phyloP scores from a whole-genome alignment of 345 rosid genomes.

The Adansonia digitata region DNA sequence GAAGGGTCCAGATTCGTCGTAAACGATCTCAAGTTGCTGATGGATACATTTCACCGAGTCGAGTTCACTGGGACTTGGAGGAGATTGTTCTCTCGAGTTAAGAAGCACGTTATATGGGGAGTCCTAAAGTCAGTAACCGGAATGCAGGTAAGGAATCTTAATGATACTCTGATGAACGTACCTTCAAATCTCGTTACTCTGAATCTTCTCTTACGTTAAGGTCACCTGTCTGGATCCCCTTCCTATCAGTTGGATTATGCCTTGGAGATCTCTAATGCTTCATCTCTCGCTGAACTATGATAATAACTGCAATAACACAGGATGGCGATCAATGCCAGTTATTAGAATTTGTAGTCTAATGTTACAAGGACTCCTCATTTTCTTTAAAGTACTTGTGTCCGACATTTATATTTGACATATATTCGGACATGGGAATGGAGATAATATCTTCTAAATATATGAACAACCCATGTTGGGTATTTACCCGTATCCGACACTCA shows the following conservation, averaged over 20 bases:
- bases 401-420: too few species aligned
- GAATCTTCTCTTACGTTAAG: not conserved
- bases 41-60: conserved; percentile 87
- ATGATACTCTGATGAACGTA: not conserved
- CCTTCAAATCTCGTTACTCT: not conserved
- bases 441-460: not conserved
- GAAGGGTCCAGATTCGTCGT: conserved; percentile 71
- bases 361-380: too few species aligned
- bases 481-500: not conserved
- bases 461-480: not conserved
- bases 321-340: not conserved
- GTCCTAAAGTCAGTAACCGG: conserved; percentile 95
- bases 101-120: conserved; percentile 98
- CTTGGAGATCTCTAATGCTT: not conserved
- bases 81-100: conserved; percentile 91
- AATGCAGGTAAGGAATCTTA: conserved; percentile 68
- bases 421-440: not conserved
- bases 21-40: conserved; percentile 87
- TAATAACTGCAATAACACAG: not conserved
- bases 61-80: conserved; percentile 98
- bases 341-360: not conserved
- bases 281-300: not conserved
- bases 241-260: not conserved
- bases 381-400: not conserved
- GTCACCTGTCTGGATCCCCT: not conserved